Evolutionary conservation across 345 rosid genomes (phyloP).

Genomic region (Citrus hindsii): DNA sequence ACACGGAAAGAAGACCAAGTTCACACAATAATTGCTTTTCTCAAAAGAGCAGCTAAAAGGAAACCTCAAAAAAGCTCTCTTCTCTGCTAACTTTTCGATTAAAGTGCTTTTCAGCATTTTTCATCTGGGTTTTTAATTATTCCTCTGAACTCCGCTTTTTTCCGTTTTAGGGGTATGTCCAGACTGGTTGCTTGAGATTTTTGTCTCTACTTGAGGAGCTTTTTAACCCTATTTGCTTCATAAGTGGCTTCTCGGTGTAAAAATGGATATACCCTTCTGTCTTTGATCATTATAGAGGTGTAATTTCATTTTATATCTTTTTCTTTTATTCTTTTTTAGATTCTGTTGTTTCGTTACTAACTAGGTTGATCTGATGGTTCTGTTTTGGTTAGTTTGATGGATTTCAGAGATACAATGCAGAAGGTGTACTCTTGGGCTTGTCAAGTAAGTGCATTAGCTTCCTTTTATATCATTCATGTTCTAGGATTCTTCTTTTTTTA

Average conservation of each 20-base stretch:
- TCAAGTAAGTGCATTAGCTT: constrained; percentile 16
- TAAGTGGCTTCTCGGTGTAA: neutral
- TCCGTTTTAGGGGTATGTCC: neutral
- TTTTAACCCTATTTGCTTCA: neutral
- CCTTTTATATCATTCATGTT: neutral
- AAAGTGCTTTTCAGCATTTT: neutral
- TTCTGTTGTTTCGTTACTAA: neutral
- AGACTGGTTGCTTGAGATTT: neutral
- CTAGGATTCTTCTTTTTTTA: neutral
- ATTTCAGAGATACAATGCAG: constrained; percentile 16
- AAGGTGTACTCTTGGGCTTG: neutral
- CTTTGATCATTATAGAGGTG: neutral
- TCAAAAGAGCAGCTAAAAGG: neutral
- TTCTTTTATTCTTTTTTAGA: neutral
- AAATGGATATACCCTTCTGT: neutral
- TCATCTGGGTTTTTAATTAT: neutral
- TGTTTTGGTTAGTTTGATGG: constrained; percentile 25
- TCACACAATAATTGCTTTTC: neutral
- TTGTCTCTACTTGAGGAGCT: neutral
- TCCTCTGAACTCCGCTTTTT: neutral
- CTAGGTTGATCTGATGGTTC: neutral
- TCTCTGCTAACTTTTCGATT: neutral
- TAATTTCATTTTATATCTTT: neutral
- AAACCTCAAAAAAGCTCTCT: neutral
- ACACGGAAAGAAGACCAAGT: neutral